phyloP scores from a whole-genome alignment of 2,329 filamentous ascomycete species.

The Lachnellula cervina region DNA sequence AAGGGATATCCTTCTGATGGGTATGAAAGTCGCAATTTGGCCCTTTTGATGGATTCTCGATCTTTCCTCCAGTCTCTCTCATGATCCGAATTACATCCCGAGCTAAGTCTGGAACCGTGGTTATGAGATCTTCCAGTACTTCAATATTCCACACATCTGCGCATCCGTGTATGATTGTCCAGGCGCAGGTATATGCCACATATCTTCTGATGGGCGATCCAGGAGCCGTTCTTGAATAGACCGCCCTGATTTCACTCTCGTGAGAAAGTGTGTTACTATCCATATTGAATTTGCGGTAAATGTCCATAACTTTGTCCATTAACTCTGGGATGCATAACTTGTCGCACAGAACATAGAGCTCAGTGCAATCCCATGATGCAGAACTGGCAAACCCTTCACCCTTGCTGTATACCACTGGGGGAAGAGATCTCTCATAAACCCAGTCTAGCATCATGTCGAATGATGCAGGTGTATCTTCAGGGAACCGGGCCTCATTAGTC shows the following conservation, averaged over 20 bases:
- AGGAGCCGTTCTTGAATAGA: background rate
- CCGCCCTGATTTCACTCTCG: too few relatives aligned
- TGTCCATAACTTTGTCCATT: slow-evolving; percentile 3
- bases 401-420: background rate
- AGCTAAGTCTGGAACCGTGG: background rate
- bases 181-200: background rate
- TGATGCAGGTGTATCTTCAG: slow-evolving; percentile 4
- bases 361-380: background rate
- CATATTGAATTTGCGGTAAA: background rate
- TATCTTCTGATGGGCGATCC: background rate
- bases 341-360: slow-evolving; percentile 4
- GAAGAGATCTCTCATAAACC: slow-evolving; percentile 1
- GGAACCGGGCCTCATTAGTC: background rate
- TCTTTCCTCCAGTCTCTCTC: background rate
- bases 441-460: slow-evolving; percentile 9
- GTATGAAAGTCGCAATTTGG: background rate
- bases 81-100: background rate
- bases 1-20: background rate
- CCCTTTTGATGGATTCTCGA: background rate
- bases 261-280: background rate
- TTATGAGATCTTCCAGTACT: background rate
- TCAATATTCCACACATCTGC: background rate
- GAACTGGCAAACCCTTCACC: too few relatives aligned
- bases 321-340: slow-evolving; percentile 7
- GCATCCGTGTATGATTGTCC: background rate